Evolutionary conservation across 257 asterid species (phyloP), one percentile per base, ranked within the genome.

Genomic region (Jaltomata sinuosa): DNA sequence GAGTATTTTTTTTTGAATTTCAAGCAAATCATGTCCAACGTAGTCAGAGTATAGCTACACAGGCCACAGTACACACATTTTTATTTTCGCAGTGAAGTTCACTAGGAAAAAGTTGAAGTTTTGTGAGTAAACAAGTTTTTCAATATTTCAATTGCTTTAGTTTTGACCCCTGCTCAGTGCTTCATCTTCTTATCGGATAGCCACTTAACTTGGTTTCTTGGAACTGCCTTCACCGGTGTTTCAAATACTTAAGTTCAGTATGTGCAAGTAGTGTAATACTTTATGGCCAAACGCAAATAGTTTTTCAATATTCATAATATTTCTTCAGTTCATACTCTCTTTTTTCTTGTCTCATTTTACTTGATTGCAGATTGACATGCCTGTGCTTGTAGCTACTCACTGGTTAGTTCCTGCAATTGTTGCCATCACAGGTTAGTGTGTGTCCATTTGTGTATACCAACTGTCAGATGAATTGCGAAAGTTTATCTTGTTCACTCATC

Each of bases 361-460:
- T 42, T 22, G 3, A 11, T 45, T 89, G 92, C 99, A 94, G 99
- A 88, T 90, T 54, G 98, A 95, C 87, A 85, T 92, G 87, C 98
- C 98, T 4, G 97, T 87, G 64, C 84, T 92, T 79, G 97, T 93
- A 71, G 91, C 97, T 36, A 95, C 98, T 74, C 97, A 95, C 78
- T 97, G 99, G 99, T 93, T 94, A 59, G 81, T 95, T 68, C 99
- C 99, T 31, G 96, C 91, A 36, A 82, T 85, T 64, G 89, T 96
- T 85, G 95, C 97, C 71, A 83, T 92, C 84, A 85, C 84, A 49
- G 99, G 99, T 94, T 85, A 92, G 95, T n/a, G 21, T 38, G 53
- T 64, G 42, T 40, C n/a, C 82, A 57, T 21, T 59, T 76, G 25
- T 55, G 22, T 3, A 45, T 15, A 25, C 84, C 40, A 29, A 19